Evolutionary conservation across 305 asterid species (phyloP).

Genomic region (Fraxinus greggii): DNA sequence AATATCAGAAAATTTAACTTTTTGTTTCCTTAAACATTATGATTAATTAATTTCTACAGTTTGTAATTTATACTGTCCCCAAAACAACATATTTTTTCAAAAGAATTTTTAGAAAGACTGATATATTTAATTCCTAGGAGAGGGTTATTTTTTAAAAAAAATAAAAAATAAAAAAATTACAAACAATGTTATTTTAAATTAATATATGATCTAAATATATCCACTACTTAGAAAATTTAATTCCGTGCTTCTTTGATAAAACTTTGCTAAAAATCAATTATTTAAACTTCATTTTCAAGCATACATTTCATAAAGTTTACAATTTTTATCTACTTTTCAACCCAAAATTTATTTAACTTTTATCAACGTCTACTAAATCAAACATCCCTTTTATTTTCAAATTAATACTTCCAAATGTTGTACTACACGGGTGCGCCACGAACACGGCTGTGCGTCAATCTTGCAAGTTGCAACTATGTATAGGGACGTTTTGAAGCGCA

Average conservation of each 20-base stretch:
- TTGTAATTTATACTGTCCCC: background rate
- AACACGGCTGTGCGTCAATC: background rate
- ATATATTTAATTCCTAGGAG: background rate
- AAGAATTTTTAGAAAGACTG: background rate
- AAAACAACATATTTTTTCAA: background rate
- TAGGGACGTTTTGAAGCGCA: slow-evolving; percentile 15
- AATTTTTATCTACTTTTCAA: background rate
- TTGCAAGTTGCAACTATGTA: slow-evolving; percentile 25
- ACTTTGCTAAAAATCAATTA: background rate
- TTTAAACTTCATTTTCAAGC: background rate
- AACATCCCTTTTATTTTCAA: background rate
- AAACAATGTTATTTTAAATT: too few relatives aligned
- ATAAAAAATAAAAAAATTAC: too few relatives aligned
- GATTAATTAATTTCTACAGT: background rate
- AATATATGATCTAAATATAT: background rate
- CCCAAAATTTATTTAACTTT: too few relatives aligned
- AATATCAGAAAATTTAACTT: background rate
- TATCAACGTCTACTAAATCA: too few relatives aligned
- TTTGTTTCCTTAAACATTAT: background rate
- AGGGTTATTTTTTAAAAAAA: background rate
- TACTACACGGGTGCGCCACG: background rate
- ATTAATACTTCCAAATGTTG: background rate
- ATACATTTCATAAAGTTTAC: background rate
- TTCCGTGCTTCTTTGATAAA: background rate
- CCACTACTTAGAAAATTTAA: background rate